A percentile compares a stretch with the other conserved stretches of the same genome.
phyloP scores from a whole-genome alignment of 2,329 filamentous ascomycete species.

The Aspergillus transmontanensis region DNA sequence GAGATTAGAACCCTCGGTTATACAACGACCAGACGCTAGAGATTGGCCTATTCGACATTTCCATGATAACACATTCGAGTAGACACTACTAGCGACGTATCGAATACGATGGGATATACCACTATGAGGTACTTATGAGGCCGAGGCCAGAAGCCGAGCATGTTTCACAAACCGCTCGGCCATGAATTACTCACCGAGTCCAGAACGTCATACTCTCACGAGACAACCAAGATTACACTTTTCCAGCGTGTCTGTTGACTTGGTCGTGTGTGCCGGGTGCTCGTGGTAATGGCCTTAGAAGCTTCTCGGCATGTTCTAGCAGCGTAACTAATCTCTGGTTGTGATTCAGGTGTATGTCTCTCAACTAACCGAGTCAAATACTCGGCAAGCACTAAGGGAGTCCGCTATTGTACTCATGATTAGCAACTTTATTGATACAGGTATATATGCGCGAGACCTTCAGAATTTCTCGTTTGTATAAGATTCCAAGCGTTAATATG shows the following conservation, averaged over 20 bases:
- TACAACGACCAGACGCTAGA: neutral
- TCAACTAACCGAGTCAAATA: too few species aligned
- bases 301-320: neutral
- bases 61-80: neutral
- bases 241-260: neutral
- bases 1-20: neutral
- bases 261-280: neutral
- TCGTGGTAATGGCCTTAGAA: neutral
- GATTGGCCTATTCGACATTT: neutral
- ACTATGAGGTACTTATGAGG: neutral
- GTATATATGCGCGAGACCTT: too few species aligned
- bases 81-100: neutral
- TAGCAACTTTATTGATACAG: too few species aligned
- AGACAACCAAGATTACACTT: neutral
- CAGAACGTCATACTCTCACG: too few species aligned
- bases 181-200: too few species aligned
- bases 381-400: too few species aligned
- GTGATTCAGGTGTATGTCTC: too few species aligned
- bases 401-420: too few species aligned
- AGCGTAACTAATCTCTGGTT: too few species aligned
- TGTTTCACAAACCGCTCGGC: too few species aligned
- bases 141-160: neutral
- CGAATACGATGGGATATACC: neutral
- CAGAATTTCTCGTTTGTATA: too few species aligned
- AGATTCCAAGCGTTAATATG: too few species aligned